Evolutionary conservation across 2,329 filamentous ascomycete species (phyloP).

Genomic region (Penicillium sp.): DNA sequence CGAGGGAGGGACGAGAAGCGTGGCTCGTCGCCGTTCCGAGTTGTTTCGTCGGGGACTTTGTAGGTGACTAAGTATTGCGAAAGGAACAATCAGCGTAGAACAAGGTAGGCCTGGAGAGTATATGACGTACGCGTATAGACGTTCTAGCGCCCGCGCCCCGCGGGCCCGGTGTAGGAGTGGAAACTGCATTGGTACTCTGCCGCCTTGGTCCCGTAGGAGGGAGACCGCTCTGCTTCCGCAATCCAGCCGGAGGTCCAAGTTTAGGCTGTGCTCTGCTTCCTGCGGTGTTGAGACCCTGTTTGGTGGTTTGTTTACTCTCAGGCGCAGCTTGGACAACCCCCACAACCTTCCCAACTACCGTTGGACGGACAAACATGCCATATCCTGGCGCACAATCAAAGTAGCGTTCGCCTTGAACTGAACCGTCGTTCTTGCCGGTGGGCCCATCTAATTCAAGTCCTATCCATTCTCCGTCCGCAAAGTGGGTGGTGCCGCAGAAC

Average conservation of each 20-base stretch:
- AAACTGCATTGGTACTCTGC: conserved; percentile 63
- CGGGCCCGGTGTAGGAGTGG: conserved; percentile 67
- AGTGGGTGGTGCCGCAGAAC: conserved; percentile 74
- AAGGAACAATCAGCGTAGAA: conserved; percentile 19
- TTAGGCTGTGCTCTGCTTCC: conserved; percentile 18
- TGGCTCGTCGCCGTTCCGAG: conserved; percentile 54
- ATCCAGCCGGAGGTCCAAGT: conserved; percentile 21
- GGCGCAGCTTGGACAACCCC: conserved; percentile 43
- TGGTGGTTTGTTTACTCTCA: conserved; percentile 39
- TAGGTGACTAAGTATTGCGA: conserved; percentile 58
- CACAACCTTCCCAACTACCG: conserved; percentile 58
- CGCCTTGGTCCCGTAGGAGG: conserved; percentile 59
- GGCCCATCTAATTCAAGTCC: conserved; percentile 81
- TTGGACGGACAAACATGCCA: conserved; percentile 83
- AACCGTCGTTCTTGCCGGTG: conserved; percentile 89
- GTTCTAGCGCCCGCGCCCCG: conserved; percentile 44
- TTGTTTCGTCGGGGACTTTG: conserved; percentile 76
- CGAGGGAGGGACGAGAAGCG: conserved; percentile 36
- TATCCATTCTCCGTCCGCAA: conserved; percentile 80
- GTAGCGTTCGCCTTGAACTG: conserved; percentile 81
- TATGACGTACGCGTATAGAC: conserved; percentile 37
- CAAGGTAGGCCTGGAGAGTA: neutral
- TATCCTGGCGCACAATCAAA: conserved; percentile 69
- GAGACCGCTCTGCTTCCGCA: conserved; percentile 45
- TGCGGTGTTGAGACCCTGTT: conserved; percentile 30